A percentile compares a stretch with the other conserved stretches of the same genome.
phyloP scores from a whole-genome alignment of 352 stramenopile genomes.

The Salisapilia sapeloensis region DNA sequence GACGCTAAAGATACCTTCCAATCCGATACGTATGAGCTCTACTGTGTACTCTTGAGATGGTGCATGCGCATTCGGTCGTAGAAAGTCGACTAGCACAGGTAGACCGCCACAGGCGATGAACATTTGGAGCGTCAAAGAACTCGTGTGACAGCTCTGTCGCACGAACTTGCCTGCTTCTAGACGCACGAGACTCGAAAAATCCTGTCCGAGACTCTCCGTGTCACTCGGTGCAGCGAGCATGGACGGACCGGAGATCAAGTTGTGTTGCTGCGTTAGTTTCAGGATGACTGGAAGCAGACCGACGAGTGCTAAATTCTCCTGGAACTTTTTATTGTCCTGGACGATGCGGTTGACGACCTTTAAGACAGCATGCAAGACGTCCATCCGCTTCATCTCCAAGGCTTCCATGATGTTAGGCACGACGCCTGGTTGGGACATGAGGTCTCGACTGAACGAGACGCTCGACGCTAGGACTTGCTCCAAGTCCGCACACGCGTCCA shows the following conservation, averaged over 20 bases:
- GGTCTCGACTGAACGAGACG: slow-evolving; percentile 38
- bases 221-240: not conserved
- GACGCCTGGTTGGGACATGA: slow-evolving; percentile 84
- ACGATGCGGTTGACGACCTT: slow-evolving; percentile 82
- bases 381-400: slow-evolving; percentile 82
- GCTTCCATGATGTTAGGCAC: slow-evolving; percentile 88
- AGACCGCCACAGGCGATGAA: slow-evolving; percentile 86
- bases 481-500: slow-evolving; percentile 61
- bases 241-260: slow-evolving; percentile 2
- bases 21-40: slow-evolving; percentile 58
- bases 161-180: slow-evolving; percentile 82
- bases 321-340: slow-evolving; percentile 80
- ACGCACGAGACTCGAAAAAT: slow-evolving; percentile 39
- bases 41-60: slow-evolving; percentile 16
- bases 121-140: slow-evolving; percentile 82
- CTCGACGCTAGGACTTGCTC: slow-evolving; percentile 39
- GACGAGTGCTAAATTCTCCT: slow-evolving; percentile 84
- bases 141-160: slow-evolving; percentile 76
- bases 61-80: slow-evolving; percentile 15
- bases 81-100: slow-evolving; percentile 70
- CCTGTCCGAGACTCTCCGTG: slow-evolving; percentile 1
- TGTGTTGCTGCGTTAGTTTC: slow-evolving; percentile 57
- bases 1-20: slow-evolving; percentile 83
- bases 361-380: slow-evolving; percentile 74
- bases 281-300: slow-evolving; percentile 85